These are phyloP conservation scores for Cryptosporidium meleagridis DNA, from an alignment of 169 alveolate genomes.

Conservation along the genomic window DNA sequence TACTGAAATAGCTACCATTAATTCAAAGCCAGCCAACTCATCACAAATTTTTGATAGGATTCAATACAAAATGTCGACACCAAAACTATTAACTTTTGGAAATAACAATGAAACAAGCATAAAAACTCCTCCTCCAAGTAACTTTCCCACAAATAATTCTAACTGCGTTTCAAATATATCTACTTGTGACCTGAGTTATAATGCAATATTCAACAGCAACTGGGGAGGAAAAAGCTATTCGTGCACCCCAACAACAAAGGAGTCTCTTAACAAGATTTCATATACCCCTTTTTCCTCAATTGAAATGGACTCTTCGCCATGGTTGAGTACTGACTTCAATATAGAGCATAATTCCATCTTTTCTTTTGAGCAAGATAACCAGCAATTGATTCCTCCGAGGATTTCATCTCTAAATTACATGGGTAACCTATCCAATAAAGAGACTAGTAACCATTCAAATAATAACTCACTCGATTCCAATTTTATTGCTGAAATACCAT, in stretches of 20 bases:
- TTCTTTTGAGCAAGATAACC: conserved; percentile 19
- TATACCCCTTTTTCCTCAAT: conserved; percentile 45
- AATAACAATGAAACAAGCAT: conserved; percentile 4
- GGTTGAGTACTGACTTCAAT: conserved; percentile 18
- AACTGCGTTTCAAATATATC: conserved; percentile 34
- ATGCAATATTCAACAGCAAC: not conserved
- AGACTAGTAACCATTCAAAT: not conserved
- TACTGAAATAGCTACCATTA: not conserved
- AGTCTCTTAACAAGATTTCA: conserved; percentile 29
- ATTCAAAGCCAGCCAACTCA: not conserved
- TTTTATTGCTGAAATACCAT: not conserved
- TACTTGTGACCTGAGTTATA: conserved; percentile 13
- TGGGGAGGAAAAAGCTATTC: conserved; percentile 6
- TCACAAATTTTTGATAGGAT: not conserved
- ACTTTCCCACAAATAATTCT: conserved; percentile 29
- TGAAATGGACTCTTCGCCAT: conserved; percentile 62
- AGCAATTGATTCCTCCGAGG: conserved; percentile 30
- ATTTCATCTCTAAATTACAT: conserved; percentile 39
- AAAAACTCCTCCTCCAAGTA: conserved; percentile 62
- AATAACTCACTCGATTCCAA: not conserved
- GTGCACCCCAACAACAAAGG: conserved; percentile 42
- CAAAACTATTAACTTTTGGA: not conserved
- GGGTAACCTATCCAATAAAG: not conserved
- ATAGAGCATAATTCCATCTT: conserved; percentile 14
- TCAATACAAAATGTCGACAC: not conserved